phyloP scores from a whole-genome alignment of 2,329 filamentous ascomycete species.

The Ophiosphaerella korrae region DNA sequence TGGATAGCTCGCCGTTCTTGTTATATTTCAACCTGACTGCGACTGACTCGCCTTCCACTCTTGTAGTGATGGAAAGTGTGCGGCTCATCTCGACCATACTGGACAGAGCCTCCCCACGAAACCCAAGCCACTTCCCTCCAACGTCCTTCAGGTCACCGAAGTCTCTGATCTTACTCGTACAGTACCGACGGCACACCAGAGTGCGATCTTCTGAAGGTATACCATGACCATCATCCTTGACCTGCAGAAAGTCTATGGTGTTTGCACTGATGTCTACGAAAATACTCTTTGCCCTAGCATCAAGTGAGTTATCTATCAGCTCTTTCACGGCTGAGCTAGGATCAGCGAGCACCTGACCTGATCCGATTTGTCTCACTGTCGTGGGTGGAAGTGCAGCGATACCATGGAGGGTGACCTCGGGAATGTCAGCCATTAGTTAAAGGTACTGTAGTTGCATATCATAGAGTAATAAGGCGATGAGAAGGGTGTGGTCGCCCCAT shows the following conservation, averaged over 20 bases:
- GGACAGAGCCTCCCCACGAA: slow-evolving; percentile 75
- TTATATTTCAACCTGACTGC: slow-evolving; percentile 60
- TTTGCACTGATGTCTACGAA: slow-evolving; percentile 69
- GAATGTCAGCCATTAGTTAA: slow-evolving; percentile 18
- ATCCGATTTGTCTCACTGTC: slow-evolving; percentile 62
- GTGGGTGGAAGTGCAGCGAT: slow-evolving; percentile 51
- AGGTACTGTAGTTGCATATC: not conserved
- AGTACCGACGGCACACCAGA: slow-evolving; percentile 66
- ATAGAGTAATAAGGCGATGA: not conserved
- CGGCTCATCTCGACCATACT: slow-evolving; percentile 65
- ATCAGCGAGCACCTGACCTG: slow-evolving; percentile 64
- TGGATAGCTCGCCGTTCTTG: slow-evolving; percentile 55
- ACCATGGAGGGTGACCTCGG: slow-evolving; percentile 11
- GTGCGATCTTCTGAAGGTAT: slow-evolving; percentile 67
- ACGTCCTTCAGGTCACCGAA: slow-evolving; percentile 65
- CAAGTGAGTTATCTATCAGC: slow-evolving; percentile 76
- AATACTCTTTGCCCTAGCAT: slow-evolving; percentile 70
- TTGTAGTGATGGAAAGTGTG: slow-evolving; percentile 65
- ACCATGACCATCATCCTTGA: slow-evolving; percentile 70
- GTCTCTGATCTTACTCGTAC: slow-evolving; percentile 74
- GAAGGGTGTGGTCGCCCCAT: slow-evolving; percentile 1
- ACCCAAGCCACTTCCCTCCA: slow-evolving; percentile 69
- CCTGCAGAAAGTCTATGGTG: slow-evolving; percentile 70
- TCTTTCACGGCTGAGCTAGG: slow-evolving; percentile 72
- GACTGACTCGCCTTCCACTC: slow-evolving; percentile 64